Base-by-base conservation (phyloP, 306 rosid species). In the Castanea mollissima region DNA sequence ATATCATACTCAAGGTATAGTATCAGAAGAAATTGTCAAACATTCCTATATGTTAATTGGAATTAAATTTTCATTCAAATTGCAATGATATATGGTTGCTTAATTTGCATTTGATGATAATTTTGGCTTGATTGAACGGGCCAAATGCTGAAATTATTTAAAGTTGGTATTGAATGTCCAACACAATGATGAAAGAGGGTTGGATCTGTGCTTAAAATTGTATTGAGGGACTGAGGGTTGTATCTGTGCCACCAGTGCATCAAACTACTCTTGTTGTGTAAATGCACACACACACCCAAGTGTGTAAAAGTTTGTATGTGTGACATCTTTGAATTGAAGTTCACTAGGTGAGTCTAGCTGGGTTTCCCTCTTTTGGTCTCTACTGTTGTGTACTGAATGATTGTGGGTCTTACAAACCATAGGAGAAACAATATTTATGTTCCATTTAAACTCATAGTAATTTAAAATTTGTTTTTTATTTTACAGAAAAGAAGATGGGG, bases 401-500 rank as follows among this genome's bases (percentile, higher is more conserved):
- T 64, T 35, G 52, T 19, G 27, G 72, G n/a, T 21, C 73, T 74
- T 78, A 38, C 58, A 12, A 20, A 57, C 44, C 41, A 63, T 20
- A 7, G 38, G 64, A 76, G 75, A 74, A 65, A 31, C 21, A 56
- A 51, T 32, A 74, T 63, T 67, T 80, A 76, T 74, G 64, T 79
- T 64, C 49, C 27, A 4, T 79, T 80, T 58, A 69, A 67, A 44
- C 44, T 67, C 16, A 2, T 31, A 56, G 51, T 85, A 27, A 64
- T 78, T 23, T 23, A 44, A 51, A 21, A 21, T 57, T 75, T 64
- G 31, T 79, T 44, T 76, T 52, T 55, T 69, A 34, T 87, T 74
- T 86, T 74, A 51, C 98, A 95, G 99, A 93, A 88, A 88, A 88
- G 92, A 78, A 91, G 98, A 35, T 95, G 99, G 98, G 93, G 96